Evolutionary conservation across 495 filamentous ascomycete species (phyloP).

Genomic region (Tuber melanosporum): DNA sequence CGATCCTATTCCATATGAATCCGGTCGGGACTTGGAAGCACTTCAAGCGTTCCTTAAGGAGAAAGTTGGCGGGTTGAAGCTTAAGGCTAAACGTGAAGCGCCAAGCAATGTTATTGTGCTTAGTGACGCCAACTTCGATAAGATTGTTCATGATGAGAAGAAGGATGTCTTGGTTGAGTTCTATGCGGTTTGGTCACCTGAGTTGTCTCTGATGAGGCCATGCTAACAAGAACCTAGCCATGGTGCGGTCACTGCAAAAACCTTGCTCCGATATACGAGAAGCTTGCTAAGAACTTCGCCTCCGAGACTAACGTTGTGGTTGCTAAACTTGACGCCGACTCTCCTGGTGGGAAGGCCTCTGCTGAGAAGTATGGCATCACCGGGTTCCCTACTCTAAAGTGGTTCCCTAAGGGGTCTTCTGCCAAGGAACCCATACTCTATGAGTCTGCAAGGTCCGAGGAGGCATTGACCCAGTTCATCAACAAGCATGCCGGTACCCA

Average conservation of each 20-base stretch:
- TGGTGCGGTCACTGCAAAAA: constrained; percentile 79
- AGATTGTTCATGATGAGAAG: constrained; percentile 61
- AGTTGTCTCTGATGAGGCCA: too few species aligned
- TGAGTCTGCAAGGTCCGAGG: constrained; percentile 69
- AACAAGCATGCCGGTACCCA: constrained; percentile 86
- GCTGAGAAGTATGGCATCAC: constrained; percentile 70
- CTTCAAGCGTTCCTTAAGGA: constrained; percentile 72
- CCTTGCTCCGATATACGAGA: constrained; percentile 87
- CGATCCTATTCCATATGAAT: constrained; percentile 75
- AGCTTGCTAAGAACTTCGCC: constrained; percentile 72
- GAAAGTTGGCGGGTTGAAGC: constrained; percentile 71
- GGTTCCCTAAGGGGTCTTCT: constrained; percentile 83
- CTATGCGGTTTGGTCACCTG: constrained; percentile 36
- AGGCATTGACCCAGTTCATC: constrained; percentile 69
- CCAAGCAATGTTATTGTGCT: constrained; percentile 72
- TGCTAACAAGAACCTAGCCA: constrained; percentile 27
- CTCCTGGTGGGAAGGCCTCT: constrained; percentile 49
- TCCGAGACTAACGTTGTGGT: constrained; percentile 71
- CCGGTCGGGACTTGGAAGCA: constrained; percentile 81
- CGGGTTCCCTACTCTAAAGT: constrained; percentile 95
- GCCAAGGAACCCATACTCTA: constrained; percentile 57
- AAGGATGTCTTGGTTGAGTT: constrained; percentile 94
- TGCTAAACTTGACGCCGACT: constrained; percentile 91
- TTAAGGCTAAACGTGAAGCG: constrained; percentile 62
- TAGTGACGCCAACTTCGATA: constrained; percentile 68